These are phyloP conservation scores for Stephania japonica DNA, from an alignment of 164 flowering plant genomes.

Conservation along the genomic window DNA sequence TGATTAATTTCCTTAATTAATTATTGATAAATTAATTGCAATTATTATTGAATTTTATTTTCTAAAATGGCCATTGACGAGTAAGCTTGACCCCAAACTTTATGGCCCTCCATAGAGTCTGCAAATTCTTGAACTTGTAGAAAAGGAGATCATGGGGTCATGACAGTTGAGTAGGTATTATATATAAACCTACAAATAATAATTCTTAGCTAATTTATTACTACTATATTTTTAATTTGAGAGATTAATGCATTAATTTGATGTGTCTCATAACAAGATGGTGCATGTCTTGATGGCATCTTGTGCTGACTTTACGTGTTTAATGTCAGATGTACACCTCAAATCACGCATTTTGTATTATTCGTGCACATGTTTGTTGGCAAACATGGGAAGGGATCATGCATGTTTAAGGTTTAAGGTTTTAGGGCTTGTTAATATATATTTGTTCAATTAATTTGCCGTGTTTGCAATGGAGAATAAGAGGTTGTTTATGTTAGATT, in stretches of 20 bases:
- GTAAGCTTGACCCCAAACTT: conserved; percentile 35
- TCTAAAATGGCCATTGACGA: conserved; percentile 39
- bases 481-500: conserved; percentile 55
- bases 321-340: neutral
- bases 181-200: neutral
- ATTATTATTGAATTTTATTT: conserved; percentile 1
- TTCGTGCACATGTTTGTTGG: too few species aligned
- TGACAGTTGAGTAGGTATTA: conserved; percentile 34
- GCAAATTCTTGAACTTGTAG: conserved; percentile 29
- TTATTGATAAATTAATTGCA: too few species aligned
- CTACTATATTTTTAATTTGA: too few species aligned
- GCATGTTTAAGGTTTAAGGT: too few species aligned
- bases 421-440: too few species aligned
- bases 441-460: neutral
- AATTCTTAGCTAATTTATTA: neutral
- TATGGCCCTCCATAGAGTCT: conserved; percentile 39
- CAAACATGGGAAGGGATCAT: too few species aligned
- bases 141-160: conserved; percentile 24
- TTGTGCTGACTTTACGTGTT: too few species aligned
- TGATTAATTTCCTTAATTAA: neutral
- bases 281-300: too few species aligned
- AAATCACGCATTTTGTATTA: too few species aligned
- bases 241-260: too few species aligned
- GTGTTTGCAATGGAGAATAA: conserved; percentile 35
- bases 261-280: too few species aligned